Evolutionary conservation across 352 stramenopile species (phyloP).

Genomic region (Pythium scleroteichum): DNA sequence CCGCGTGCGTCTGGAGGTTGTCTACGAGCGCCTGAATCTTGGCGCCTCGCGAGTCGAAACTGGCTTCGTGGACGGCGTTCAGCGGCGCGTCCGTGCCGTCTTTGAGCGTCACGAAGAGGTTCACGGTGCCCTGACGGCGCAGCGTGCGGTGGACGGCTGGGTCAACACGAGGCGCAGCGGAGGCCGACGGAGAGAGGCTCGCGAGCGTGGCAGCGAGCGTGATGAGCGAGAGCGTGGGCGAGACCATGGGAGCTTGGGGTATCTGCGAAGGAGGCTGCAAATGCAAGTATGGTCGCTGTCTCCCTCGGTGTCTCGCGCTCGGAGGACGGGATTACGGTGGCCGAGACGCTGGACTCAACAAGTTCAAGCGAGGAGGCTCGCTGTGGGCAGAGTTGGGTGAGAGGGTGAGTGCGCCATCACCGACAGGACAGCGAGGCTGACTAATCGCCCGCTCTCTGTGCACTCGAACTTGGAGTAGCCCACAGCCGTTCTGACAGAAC

Average conservation of each 20-base stretch:
- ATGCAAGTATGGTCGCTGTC: background rate
- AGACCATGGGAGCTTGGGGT: background rate
- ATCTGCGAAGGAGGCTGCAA: background rate
- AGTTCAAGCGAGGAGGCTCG: no score
- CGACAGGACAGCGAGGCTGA: no score
- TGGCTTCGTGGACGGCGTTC: conserved; percentile 1
- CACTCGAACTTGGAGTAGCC: background rate
- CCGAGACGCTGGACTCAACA: no score
- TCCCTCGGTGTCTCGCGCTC: background rate
- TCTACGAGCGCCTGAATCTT: conserved; percentile 1
- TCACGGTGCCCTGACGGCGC: conserved; percentile 1
- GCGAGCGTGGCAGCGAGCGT: background rate
- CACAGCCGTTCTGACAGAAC: no score
- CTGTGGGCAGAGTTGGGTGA: no score
- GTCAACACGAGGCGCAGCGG: background rate
- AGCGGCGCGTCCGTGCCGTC: conserved; percentile 2
- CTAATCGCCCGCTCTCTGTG: background rate
- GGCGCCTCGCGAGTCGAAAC: conserved; percentile 6
- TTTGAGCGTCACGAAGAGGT: conserved; percentile 20
- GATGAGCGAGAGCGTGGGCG: background rate
- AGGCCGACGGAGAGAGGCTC: background rate
- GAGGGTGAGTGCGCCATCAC: no score
- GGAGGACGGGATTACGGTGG: no score
- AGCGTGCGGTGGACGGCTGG: conserved; percentile 1
- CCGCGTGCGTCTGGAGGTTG: conserved; percentile 6